phyloP scores from a whole-genome alignment of 257 asterid species.

The Solanum piurae region DNA sequence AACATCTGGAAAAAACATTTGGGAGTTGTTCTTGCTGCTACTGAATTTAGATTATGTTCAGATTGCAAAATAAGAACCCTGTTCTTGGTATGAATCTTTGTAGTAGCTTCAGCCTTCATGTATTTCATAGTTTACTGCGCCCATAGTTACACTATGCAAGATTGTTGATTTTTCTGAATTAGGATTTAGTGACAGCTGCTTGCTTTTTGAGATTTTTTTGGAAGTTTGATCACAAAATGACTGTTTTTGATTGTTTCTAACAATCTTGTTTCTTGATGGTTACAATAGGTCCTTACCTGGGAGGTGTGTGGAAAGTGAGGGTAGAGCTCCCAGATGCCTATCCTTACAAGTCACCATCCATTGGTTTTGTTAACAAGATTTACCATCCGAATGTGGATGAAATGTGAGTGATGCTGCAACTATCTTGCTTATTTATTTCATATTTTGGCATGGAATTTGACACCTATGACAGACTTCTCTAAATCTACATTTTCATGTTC shows the following conservation, averaged over 20 bases:
- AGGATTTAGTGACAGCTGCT: slow-evolving; percentile 3
- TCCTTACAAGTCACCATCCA: slow-evolving; percentile 86
- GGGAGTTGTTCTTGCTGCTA: not conserved
- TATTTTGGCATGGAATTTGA: not conserved
- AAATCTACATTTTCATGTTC: not conserved
- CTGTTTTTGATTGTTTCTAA: not conserved
- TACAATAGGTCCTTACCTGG: slow-evolving; percentile 73
- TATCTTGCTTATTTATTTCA: not conserved
- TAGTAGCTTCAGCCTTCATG: not conserved
- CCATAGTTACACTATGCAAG: not conserved
- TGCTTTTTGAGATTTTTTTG: not conserved
- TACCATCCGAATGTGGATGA: slow-evolving; percentile 96
- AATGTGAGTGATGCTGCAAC: slow-evolving; percentile 42
- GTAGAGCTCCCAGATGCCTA: slow-evolving; percentile 88
- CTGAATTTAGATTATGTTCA: not conserved
- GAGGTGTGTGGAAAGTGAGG: slow-evolving; percentile 80
- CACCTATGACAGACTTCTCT: not conserved
- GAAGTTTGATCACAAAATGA: not conserved
- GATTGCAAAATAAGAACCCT: not conserved
- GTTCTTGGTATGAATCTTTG: not conserved
- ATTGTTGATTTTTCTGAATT: slow-evolving; percentile 6
- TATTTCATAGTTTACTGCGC: not conserved
- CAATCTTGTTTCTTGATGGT: slow-evolving; percentile 7
- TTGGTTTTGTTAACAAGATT: slow-evolving; percentile 77
- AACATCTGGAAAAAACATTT: not conserved